These are phyloP conservation scores for Rhytidiadelphus loreus DNA, from an alignment of 225 moss, liverwort and hornwort species.

Conservation along the genomic window DNA sequence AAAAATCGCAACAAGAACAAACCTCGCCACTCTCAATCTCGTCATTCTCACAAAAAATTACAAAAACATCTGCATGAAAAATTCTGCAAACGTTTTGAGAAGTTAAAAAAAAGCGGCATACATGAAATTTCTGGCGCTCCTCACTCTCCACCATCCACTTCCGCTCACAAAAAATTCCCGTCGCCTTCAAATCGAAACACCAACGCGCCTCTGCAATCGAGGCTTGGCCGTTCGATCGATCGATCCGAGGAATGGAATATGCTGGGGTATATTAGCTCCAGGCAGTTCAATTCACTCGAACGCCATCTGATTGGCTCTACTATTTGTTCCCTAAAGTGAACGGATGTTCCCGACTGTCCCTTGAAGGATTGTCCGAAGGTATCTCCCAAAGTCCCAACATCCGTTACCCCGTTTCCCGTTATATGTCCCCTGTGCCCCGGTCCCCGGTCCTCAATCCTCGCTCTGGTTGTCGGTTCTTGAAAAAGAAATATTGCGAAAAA, in stretches of 20 bases:
- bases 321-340: neutral
- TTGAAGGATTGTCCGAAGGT: conserved; percentile 1
- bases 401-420: neutral
- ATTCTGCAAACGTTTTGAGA: neutral
- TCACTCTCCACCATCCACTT: neutral
- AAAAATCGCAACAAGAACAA: neutral
- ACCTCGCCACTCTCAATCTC: neutral
- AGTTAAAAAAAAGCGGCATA: neutral
- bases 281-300: neutral
- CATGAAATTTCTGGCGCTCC: neutral
- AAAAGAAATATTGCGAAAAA: neutral
- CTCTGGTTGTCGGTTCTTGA: neutral
- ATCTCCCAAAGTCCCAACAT: neutral
- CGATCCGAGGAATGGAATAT: neutral
- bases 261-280: neutral
- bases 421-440: neutral
- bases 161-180: neutral
- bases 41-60: neutral
- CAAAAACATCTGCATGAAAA: neutral
- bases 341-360: neutral
- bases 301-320: neutral
- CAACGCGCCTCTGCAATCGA: neutral
- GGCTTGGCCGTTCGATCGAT: neutral
- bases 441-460: neutral
- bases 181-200: neutral